Evolutionary conservation across 2,329 filamentous ascomycete genomes (phyloP).

Genomic region (Knufia fluminis): DNA sequence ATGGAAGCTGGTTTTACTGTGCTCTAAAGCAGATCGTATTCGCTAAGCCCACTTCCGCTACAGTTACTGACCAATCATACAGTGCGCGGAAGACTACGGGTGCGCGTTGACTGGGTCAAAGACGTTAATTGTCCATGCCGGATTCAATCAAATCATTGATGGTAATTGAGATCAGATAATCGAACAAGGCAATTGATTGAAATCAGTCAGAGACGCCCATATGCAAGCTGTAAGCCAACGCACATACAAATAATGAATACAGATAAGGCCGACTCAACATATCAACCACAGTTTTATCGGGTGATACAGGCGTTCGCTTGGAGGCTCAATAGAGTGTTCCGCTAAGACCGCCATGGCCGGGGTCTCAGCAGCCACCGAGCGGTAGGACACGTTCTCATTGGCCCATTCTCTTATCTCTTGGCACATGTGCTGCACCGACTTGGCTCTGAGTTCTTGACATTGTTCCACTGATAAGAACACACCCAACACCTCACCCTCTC

Average conservation of each 20-base stretch:
- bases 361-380: neutral
- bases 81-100: too few relatives aligned
- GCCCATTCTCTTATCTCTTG: constrained; percentile 5
- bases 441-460: neutral
- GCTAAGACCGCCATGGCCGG: neutral
- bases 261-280: neutral
- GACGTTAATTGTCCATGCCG: too few relatives aligned
- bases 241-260: neutral
- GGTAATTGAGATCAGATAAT: too few relatives aligned
- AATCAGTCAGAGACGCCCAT: neutral
- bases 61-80: too few relatives aligned
- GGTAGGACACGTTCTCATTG: neutral
- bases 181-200: neutral
- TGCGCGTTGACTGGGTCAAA: too few relatives aligned
- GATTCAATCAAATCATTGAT: too few relatives aligned
- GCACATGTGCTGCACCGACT: neutral
- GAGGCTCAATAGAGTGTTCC: neutral
- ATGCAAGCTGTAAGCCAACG: neutral
- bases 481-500: neutral
- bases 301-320: neutral
- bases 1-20: too few relatives aligned
- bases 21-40: too few relatives aligned
- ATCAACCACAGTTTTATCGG: neutral
- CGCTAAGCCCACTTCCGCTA: too few relatives aligned
- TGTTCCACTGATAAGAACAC: constrained; percentile 6